Base-by-base conservation (phyloP, 305 asterid genomes). In the Coffea humblotiana region DNA sequence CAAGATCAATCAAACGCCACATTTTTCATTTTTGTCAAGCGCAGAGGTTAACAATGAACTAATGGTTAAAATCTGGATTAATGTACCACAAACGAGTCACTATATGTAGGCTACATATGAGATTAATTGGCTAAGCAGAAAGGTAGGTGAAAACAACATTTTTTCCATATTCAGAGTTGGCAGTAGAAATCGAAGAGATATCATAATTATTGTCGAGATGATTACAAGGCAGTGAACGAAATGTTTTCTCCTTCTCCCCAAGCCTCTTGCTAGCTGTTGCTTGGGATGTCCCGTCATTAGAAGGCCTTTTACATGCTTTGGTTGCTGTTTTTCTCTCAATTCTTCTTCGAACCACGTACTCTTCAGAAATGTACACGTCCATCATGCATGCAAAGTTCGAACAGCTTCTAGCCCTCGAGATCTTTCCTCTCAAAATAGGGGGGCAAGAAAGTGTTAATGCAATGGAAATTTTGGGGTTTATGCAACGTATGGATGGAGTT, bases 331-430 rank as follows among this genome's bases (percentile, higher is more conserved):
- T 43, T 68, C 73, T 78, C 79, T 82, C 79, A 3, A 78, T 8
- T 67, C 82, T 67, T 56, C 82, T 79, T 61, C 58, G 54, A 63
- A 47, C 32, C 49, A 82, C 75, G 19, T 82, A 82, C 60, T 81
- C 81, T 35, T 81, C 84, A 19, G 84, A 14, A 76, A 81, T 81
- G 72, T 84, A 86, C 14, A 86, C 87, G 74, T 86, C 87, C 89
- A 86, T 84, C 0, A 2, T 13, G 54, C 19, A 56, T 11, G 10
- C 32, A 63, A 63, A 1, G 35, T 1, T 37, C 35, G 12, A 63
- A 2, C 32, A n/a, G n/a, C 65, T 56, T 56, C 63, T 19, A 3
- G 1, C 40, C 40, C 40, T 37, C 40, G 1, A 37, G 40, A 37
- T 37, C 40, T 37, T 3, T 37, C 2, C 40, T 37, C 40, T 37